Evolutionary conservation across 768 basidiomycete species (phyloP), one percentile per base, ranked within the genome.

Genomic region (Phanerodontia chrysosporium): DNA sequence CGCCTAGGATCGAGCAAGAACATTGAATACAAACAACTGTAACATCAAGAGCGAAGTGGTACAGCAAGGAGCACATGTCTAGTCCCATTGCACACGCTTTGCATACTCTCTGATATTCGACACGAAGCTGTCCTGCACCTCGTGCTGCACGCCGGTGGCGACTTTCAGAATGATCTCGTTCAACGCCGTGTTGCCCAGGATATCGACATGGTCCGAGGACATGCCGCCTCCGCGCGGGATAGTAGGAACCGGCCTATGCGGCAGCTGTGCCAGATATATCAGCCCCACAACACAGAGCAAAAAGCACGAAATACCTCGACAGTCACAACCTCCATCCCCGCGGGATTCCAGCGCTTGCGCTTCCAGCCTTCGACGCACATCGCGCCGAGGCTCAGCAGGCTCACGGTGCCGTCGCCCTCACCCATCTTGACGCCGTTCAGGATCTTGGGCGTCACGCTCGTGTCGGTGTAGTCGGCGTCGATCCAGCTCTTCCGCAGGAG

Each of bases 291-390:
- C 16, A 18, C 6, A 39, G 12, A 32, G 9, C 59, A 36, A 49
- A 39, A 45, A 39, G n/a, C 42, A 29, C 36, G 49, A 64, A 76
- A 62, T 65, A 94, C 90, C 83, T 95, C 93, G 57, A 95, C 84
- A 16, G 95, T 96, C 25, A 86, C 84, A 49, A 98, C 75, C 65
- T 84, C 81, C 68, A 97, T 93, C n/a, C 88, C 81, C 13, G 84
- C 89, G 0, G 96, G 96, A 72, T 98, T 98, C 92, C 93, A 98
- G 55, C 86, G 78, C 61, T 80, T 80, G 58, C 86, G 78, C 71
- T 90, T 90, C 96, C 95, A 97, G 7, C 95, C 96, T 68, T 94
- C 92, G 12, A 90, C 87, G 66, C 96, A 98, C 94, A 98, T 97
- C n/a, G 90, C 85, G 16, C 95, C 96, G 55, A 95, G 78, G 64